phyloP scores from a whole-genome alignment of 257 asterid genomes.

The Solanum raphanifolium region DNA sequence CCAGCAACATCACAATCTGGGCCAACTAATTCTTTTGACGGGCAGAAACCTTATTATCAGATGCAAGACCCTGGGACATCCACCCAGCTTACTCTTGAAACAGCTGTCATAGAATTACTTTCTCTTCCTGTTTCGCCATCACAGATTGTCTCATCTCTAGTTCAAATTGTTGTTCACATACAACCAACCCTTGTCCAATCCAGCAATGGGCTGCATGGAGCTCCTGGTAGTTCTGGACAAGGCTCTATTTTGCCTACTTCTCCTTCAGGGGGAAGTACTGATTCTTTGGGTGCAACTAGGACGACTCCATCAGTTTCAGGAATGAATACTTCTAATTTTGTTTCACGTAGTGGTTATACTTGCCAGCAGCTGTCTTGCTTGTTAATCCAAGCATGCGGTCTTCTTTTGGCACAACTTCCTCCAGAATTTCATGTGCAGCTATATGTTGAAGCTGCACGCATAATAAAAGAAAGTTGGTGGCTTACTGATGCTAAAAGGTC shows the following conservation, averaged over 20 bases:
- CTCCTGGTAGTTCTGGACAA: slow-evolving; percentile 46
- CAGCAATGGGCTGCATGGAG: slow-evolving; percentile 57
- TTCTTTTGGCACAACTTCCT: slow-evolving; percentile 93
- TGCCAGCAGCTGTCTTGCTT: slow-evolving; percentile 93
- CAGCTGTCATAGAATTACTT: slow-evolving; percentile 89
- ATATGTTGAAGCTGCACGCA: slow-evolving; percentile 81
- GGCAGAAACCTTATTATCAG: slow-evolving; percentile 83
- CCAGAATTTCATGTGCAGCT: slow-evolving; percentile 81
- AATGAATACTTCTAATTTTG: slow-evolving; percentile 51
- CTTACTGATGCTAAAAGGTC: slow-evolving; percentile 86
- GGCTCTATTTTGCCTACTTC: slow-evolving; percentile 85
- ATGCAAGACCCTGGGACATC: slow-evolving; percentile 95
- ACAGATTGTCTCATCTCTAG: slow-evolving; percentile 76
- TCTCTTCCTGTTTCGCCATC: slow-evolving; percentile 80
- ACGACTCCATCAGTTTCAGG: slow-evolving; percentile 55
- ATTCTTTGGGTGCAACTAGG: slow-evolving; percentile 72
- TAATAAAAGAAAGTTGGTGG: slow-evolving; percentile 96
- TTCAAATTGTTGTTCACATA: slow-evolving; percentile 90
- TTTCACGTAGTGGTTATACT: slow-evolving; percentile 91
- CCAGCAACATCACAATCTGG: slow-evolving; percentile 54
- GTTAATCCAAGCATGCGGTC: slow-evolving; percentile 95
- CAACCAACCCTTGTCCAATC: slow-evolving; percentile 94
- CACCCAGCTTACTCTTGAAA: slow-evolving; percentile 91
- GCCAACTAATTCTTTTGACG: slow-evolving; percentile 47
- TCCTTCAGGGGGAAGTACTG: slow-evolving; percentile 97